Evolutionary conservation across 192 early-diverging fungal genomes (phyloP).

Genomic region (Backusella tarrabulga): DNA sequence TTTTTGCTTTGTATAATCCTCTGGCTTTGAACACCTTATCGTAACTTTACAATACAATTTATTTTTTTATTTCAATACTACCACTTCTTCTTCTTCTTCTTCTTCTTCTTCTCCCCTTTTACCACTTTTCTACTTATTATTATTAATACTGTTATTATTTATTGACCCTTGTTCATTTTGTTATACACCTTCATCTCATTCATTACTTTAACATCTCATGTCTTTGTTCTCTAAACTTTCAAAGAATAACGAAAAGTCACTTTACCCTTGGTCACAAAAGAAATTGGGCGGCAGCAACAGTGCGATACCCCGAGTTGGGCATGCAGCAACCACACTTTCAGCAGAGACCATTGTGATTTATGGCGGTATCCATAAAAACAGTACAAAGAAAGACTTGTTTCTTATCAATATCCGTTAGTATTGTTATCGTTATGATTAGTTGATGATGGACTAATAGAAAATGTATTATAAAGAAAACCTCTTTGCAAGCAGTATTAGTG

Average conservation of each 20-base stretch:
- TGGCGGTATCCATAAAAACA: slow-evolving; percentile 26
- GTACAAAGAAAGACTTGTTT: slow-evolving; percentile 29
- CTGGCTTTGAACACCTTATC: no score
- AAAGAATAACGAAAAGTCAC: slow-evolving; percentile 23
- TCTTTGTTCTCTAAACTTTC: slow-evolving; percentile 35
- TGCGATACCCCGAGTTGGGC: slow-evolving; percentile 26
- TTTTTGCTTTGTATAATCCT: no score
- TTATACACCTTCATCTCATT: slow-evolving; percentile 1
- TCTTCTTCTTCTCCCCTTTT: neutral
- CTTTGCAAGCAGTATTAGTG: slow-evolving; percentile 21
- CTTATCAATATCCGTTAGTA: slow-evolving; percentile 26
- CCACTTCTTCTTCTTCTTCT: no score
- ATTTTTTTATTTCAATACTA: neutral
- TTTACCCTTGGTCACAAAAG: slow-evolving; percentile 34
- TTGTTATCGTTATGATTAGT: neutral
- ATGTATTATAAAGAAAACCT: slow-evolving; percentile 14
- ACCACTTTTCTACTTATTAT: neutral
- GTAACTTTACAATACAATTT: neutral
- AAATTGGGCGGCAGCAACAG: slow-evolving; percentile 15
- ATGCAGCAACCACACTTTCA: slow-evolving; percentile 21
- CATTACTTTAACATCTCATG: slow-evolving; percentile 17
- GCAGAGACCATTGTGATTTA: slow-evolving; percentile 15
- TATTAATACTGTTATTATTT: neutral
- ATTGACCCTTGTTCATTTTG: neutral
- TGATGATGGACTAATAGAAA: neutral